A percentile compares a stretch with the other conserved stretches of the same genome.
Conservation (phyloP, 2,329 filamentous ascomycete species). For the Nemania sp. region DNA sequence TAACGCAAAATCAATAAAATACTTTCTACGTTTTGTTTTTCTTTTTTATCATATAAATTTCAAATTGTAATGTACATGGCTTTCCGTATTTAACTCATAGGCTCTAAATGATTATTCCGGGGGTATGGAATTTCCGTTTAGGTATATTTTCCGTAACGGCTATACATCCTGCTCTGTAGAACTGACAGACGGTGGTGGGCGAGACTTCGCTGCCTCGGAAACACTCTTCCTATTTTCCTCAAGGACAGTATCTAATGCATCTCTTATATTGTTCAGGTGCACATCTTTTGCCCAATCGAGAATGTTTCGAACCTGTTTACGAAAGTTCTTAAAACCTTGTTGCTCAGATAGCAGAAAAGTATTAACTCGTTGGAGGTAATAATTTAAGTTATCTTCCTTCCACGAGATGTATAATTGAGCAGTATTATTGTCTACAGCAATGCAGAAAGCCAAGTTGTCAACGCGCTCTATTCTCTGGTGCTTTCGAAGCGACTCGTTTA, state of each 20-base stretch:
- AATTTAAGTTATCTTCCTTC: neutral
- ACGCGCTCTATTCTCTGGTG: neutral
- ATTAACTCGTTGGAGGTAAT: conserved; percentile 11
- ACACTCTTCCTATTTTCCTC: neutral
- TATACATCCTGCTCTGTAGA: no score
- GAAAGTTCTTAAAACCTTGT: neutral
- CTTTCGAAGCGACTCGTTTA: neutral
- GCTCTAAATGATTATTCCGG: no score
- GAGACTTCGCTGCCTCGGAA: neutral
- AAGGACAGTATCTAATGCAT: neutral
- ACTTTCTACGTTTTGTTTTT: no score
- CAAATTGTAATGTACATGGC: no score
- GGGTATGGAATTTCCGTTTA: no score
- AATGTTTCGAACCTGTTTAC: neutral
- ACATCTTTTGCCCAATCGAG: neutral
- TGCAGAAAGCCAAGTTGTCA: neutral
- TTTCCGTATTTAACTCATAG: no score
- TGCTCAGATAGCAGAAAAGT: neutral
- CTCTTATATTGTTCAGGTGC: neutral
- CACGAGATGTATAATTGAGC: conserved; percentile 3
- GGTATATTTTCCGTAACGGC: no score
- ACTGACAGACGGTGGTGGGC: neutral
- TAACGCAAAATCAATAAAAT: no score
- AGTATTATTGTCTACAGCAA: neutral
- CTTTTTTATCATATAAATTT: no score